phyloP scores from a whole-genome alignment of 768 basidiomycete species.

The Calocera viscosa region DNA sequence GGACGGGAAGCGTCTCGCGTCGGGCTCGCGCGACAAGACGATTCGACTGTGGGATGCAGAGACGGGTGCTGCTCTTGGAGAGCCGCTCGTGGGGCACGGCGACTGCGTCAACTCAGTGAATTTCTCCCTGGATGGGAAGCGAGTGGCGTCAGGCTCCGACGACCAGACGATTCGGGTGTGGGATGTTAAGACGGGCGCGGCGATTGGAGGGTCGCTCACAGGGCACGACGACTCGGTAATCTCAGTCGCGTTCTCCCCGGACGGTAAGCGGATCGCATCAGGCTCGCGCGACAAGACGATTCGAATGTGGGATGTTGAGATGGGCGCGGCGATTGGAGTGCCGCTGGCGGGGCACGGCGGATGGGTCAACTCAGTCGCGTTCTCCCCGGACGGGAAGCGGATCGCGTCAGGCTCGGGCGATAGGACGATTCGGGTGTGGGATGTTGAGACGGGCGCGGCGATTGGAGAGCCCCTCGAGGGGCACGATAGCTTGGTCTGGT shows the following conservation, averaged over 20 bases:
- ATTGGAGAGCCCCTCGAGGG: background rate
- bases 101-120: background rate
- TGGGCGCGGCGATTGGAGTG: background rate
- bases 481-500: background rate
- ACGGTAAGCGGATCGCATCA: constrained; percentile 12
- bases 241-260: constrained; percentile 14
- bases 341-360: constrained; percentile 32
- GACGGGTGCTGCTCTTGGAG: constrained; percentile 3
- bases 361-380: constrained; percentile 36
- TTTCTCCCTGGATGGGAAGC: constrained; percentile 28
- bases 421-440: too few relatives aligned
- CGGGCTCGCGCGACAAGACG: constrained; percentile 4
- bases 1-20: constrained; percentile 23
- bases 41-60: constrained; percentile 11
- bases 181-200: constrained; percentile 21
- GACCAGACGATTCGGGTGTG: constrained; percentile 35
- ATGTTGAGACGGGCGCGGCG: background rate
- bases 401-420: constrained; percentile 35
- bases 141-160: constrained; percentile 31
- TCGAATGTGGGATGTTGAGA: constrained; percentile 14
- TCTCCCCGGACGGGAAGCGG: constrained; percentile 31
- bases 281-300: constrained; percentile 13
- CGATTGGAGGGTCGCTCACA: background rate
- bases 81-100: constrained; percentile 1
- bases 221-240: background rate